These are phyloP conservation scores for Nannochloropsis oceanica DNA, from an alignment of 108 stramenopile species.

Conservation along the genomic window DNA sequence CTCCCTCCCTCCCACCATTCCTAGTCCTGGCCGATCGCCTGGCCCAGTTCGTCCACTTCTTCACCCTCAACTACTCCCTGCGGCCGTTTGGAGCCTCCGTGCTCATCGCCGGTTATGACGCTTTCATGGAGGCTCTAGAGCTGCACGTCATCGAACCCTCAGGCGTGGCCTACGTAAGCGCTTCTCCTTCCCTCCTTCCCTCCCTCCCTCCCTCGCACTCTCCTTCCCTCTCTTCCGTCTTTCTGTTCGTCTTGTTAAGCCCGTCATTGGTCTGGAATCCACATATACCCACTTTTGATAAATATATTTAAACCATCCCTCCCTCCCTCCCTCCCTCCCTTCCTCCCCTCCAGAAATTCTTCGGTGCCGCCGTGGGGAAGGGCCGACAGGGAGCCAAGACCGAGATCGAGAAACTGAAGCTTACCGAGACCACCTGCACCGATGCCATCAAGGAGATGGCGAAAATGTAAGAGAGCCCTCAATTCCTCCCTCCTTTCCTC, in stretches of 20 bases:
- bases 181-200: not conserved
- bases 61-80: conserved; percentile 83
- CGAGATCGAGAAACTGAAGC: conserved; percentile 89
- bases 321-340: not conserved
- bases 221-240: not conserved
- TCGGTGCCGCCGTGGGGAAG: conserved; percentile 87
- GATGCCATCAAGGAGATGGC: conserved; percentile 90
- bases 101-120: conserved; percentile 74
- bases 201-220: not conserved
- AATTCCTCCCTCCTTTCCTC: no score
- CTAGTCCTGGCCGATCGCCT: conserved; percentile 65
- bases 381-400: conserved; percentile 94
- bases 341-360: conserved; percentile 48
- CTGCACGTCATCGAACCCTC: conserved; percentile 88
- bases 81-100: conserved; percentile 85
- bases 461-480: conserved; percentile 47
- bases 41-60: conserved; percentile 85
- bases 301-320: not conserved
- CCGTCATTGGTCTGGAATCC: no score
- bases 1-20: conserved; percentile 28
- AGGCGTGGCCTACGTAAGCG: conserved; percentile 50
- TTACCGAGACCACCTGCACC: conserved; percentile 40
- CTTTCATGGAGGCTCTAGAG: conserved; percentile 51
- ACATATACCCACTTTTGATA: no score
- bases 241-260: no score